phyloP scores from a whole-genome alignment of 371 early-diverging fungal species.

The Haplosporangium sp. region DNA sequence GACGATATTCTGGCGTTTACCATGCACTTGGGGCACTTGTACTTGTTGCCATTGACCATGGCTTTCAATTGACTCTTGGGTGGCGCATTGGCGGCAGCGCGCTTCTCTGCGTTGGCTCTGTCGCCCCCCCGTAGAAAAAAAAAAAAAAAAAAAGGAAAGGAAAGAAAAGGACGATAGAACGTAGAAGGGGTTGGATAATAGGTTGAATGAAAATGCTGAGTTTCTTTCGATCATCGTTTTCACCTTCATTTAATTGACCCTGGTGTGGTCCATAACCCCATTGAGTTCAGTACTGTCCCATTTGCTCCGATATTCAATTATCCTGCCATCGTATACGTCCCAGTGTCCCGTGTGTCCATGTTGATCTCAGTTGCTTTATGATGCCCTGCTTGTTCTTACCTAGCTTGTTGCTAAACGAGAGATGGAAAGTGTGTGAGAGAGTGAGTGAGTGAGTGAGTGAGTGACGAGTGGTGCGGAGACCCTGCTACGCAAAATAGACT shows the following conservation, averaged over 20 bases:
- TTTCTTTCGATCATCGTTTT: neutral
- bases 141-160: slow-evolving; percentile 11
- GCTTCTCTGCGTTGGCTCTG: slow-evolving; percentile 56
- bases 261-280: no score
- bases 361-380: no score
- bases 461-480: neutral
- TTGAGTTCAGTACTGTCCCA: no score
- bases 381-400: no score
- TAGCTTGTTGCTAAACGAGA: slow-evolving; percentile 43
- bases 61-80: slow-evolving; percentile 54
- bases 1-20: slow-evolving; percentile 8
- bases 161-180: neutral
- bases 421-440: neutral
- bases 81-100: slow-evolving; percentile 52
- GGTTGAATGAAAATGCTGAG: no score
- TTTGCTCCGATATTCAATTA: no score
- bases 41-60: slow-evolving; percentile 53
- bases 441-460: neutral
- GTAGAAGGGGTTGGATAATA: neutral
- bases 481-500: neutral
- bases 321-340: no score
- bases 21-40: slow-evolving; percentile 55
- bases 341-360: no score
- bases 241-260: no score
- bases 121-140: no score